Evolutionary conservation across 345 rosid species (phyloP), one percentile per base, ranked within the genome.

Genomic region (Populus davidiana): DNA sequence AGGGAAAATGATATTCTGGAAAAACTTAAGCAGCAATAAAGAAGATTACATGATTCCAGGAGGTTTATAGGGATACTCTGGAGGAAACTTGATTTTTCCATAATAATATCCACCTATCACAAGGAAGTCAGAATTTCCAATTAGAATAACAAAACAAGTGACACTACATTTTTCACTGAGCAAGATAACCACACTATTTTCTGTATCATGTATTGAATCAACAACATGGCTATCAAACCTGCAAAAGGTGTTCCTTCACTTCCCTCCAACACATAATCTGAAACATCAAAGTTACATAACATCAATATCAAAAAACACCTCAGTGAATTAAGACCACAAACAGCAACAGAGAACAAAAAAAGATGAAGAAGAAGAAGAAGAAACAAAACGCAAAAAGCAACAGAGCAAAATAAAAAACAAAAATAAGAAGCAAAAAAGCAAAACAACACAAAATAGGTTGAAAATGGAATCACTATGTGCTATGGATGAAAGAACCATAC

Each of bases 181-280:
- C 47, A 36, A 81, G 71, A 62, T 29, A 61, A 43, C 11, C n/a
- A 44, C 68, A 82, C 54, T 70, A 25, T 21, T 47, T 80, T 72
- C 75, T 71, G 71, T 10, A 2, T 18, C 7, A 10, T 11, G 29
- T 25, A 52, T 23, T 39, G 38, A 29, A 78, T 72, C 21, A 41
- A 67, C 3, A 25, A 29, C 33, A 78, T 29, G 69, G 62, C 36
- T 66, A 70, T 23, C 78, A 79, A 71, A 96, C 99, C 99, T 83
- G 92, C 97, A 89, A 96, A 96, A 77, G 99, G 97, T 33, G 98
- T 96, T 81, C 95, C 99, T 49, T 88, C 88, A 85, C 97, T 95
- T 79, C 99, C 99, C 83, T 95, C 97, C 88, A 95, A 83, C 74
- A 95, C 94, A 72, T 95, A 95, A 86, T 95, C 99, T 95, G 82